Base-by-base conservation (phyloP, 345 rosid genomes). In the Carallia pectinifolia region DNA sequence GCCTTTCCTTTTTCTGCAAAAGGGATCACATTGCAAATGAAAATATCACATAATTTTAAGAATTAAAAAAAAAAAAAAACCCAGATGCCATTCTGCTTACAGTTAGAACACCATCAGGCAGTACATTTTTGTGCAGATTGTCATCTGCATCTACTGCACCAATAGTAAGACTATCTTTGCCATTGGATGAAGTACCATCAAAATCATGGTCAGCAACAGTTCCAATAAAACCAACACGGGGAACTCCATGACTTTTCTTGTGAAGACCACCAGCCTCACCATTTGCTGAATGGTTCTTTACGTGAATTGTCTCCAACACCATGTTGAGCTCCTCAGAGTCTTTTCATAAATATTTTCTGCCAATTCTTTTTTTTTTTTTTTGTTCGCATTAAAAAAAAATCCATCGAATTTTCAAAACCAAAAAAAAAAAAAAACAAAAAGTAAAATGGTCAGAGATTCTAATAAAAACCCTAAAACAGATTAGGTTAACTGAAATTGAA, bases 251-350 rank as follows among this genome's bases (percentile, higher is more conserved):
- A 62, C 44, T 65, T 44, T 62, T 70, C 29, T 66, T 65, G 48
- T 62, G 74, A 66, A 44, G 52, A 33, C 71, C 81, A 33, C 71
- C 81, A 69, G 78, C 69, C 66, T 79, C 87, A 69, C 85, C 83
- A 73, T 77, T 84, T 6, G 73, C 67, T 6, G 77, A 23, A 65
- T 76, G 60, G 55, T 12, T 44, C 50, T 63, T 82, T 59, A 69
- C 67, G 54, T 70, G 79, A 59, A 82, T 71, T 38, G 88, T 68
- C 79, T 87, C 89, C 37, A 81, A 84, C 75, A 80, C 90, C 98
- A 92, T 89, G 64, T 61, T 71, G 72, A 47, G 30, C 53, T 70
- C 72, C 34, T 33, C 34, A 73, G 23, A 60, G 15, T 44, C 31
- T 56, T 75, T 33, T 34, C 52, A 76, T 56, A 63, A 65, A 68